A percentile compares a stretch with the other conserved stretches of the same genome.
phyloP scores from a whole-genome alignment of 139 green algal genomes.

The Chlamydomonas applanata region DNA sequence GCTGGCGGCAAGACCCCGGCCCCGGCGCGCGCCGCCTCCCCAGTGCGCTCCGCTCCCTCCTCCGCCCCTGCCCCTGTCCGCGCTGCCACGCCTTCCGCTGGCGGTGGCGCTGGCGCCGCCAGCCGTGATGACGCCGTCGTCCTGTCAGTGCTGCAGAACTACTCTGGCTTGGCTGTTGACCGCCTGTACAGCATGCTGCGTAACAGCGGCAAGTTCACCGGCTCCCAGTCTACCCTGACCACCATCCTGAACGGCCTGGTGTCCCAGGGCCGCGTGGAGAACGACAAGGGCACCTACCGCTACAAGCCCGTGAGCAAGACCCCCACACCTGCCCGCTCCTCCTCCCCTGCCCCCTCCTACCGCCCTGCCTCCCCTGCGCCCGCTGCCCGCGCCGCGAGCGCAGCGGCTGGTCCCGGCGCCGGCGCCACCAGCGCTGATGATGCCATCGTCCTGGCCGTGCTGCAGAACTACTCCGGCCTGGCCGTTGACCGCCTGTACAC shows the following conservation, averaged over 20 bases:
- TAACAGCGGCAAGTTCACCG: constrained; percentile 13
- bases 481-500: not conserved
- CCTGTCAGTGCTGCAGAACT: constrained; percentile 12
- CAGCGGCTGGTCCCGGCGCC: not conserved
- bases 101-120: not conserved
- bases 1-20: not conserved
- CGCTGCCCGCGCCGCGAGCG: not conserved
- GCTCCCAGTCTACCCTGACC: not conserved
- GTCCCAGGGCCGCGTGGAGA: constrained; percentile 1
- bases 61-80: too few relatives aligned
- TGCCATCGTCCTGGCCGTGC: not conserved
- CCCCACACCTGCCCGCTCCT: not conserved
- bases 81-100: too few relatives aligned
- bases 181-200: constrained; percentile 11
- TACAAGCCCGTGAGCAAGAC: not conserved
- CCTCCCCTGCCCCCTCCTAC: not conserved
- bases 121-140: not conserved
- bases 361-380: not conserved
- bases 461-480: constrained; percentile 15
- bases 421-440: not conserved
- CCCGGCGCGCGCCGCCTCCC: not conserved
- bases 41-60: too few relatives aligned
- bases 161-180: not conserved
- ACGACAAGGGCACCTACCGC: constrained; percentile 9
- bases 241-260: not conserved